Percentiles rank a stretch among this genome's conserved stretches.
Conservation (phyloP, 768 basidiomycete genomes). For the Kwoniella heveanensis region DNA sequence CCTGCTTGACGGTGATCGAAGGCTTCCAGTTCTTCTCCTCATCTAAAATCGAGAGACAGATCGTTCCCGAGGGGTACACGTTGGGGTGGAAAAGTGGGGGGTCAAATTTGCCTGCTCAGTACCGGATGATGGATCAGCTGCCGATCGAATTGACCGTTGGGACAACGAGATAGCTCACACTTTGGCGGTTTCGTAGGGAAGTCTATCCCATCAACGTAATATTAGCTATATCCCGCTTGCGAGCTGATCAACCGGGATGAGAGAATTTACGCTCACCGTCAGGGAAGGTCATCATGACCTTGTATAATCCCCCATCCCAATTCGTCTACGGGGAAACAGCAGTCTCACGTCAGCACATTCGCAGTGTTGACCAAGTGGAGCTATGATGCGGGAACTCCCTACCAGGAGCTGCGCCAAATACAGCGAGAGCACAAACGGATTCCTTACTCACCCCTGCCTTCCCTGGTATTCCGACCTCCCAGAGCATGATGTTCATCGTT, state of each 20-base stretch:
- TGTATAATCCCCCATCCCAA: slow-evolving; percentile 97
- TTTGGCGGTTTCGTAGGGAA: slow-evolving; percentile 56
- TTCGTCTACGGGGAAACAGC: slow-evolving; percentile 66
- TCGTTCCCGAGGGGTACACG: slow-evolving; percentile 97
- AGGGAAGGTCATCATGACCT: slow-evolving; percentile 90
- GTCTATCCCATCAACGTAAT: slow-evolving; percentile 44
- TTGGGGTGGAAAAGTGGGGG: slow-evolving; percentile 97
- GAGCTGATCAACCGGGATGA: no score
- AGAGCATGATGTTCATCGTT: slow-evolving; percentile 93
- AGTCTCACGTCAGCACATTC: slow-evolving; percentile 22
- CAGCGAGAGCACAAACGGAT: no score
- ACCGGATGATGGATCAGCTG: slow-evolving; percentile 6
- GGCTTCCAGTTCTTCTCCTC: slow-evolving; percentile 99
- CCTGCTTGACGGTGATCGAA: slow-evolving; percentile 98
- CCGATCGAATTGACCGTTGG: no score
- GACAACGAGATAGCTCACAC: slow-evolving; percentile 32
- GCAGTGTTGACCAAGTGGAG: no score
- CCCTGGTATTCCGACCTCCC: slow-evolving; percentile 99
- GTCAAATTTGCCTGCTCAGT: slow-evolving; percentile 80
- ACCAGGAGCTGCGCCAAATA: no score
- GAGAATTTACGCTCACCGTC: slow-evolving; percentile 66
- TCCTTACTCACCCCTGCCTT: slow-evolving; percentile 80
- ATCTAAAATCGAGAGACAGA: slow-evolving; percentile 94
- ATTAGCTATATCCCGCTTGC: no score
- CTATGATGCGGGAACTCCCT: background rate